phyloP scores from a whole-genome alignment of 495 filamentous ascomycete species.

The Xylaria venustula region DNA sequence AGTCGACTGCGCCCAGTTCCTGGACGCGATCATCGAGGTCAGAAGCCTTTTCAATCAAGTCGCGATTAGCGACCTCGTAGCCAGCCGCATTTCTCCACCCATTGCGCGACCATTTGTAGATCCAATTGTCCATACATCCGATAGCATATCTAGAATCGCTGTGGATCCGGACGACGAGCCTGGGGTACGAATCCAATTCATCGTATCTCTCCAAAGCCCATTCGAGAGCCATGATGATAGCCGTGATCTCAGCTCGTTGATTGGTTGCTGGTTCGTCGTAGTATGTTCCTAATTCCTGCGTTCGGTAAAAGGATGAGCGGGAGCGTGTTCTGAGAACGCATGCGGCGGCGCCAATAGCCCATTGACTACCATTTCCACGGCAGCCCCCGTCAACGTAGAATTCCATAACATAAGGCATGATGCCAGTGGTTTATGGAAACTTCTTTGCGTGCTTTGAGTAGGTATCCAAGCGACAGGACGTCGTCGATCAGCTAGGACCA shows the following conservation, averaged over 20 bases:
- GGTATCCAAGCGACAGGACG: background rate
- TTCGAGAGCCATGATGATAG: constrained; percentile 39
- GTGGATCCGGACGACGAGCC: constrained; percentile 22
- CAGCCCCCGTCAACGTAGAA: constrained; percentile 42
- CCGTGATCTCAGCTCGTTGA: constrained; percentile 40
- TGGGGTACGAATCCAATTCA: constrained; percentile 8
- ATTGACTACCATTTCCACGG: constrained; percentile 29
- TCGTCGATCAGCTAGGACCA: background rate
- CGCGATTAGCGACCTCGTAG: constrained; percentile 28
- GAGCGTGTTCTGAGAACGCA: constrained; percentile 1
- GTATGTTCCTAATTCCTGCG: background rate
- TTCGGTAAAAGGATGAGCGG: background rate
- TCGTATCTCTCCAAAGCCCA: constrained; percentile 29
- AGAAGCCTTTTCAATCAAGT: constrained; percentile 34
- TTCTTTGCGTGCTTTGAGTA: background rate
- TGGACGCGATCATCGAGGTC: constrained; percentile 27
- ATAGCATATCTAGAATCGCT: constrained; percentile 35
- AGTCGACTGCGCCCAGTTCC: constrained; percentile 29
- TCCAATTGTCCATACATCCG: constrained; percentile 28
- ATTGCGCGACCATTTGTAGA: constrained; percentile 28
- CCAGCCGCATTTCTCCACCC: constrained; percentile 29
- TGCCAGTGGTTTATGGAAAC: background rate
- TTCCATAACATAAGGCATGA: constrained; percentile 41
- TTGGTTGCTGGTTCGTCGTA: constrained; percentile 28
- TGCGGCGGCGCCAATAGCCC: constrained; percentile 37